A percentile compares a stretch with the other conserved stretches of the same genome.
Conservation (phyloP, 257 asterid species). For the Ballota nigra region DNA sequence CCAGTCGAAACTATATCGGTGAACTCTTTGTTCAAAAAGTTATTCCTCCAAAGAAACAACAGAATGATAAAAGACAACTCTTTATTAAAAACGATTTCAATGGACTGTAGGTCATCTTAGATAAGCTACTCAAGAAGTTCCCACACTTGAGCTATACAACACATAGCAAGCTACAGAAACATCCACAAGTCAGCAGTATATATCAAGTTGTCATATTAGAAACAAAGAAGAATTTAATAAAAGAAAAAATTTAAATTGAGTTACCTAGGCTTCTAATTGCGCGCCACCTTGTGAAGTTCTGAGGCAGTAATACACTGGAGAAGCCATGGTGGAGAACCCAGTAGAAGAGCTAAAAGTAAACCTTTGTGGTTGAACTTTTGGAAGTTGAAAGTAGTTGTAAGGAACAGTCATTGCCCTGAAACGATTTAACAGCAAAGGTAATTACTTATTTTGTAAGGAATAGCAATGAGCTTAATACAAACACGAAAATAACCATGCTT, state of each 20-base stretch:
- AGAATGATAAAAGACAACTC: not conserved
- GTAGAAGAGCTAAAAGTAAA: slow-evolving; percentile 17
- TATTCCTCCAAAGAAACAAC: not conserved
- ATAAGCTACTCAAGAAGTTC: not conserved
- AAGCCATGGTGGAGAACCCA: slow-evolving; percentile 16
- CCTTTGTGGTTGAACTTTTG: slow-evolving; percentile 26
- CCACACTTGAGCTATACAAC: not conserved
- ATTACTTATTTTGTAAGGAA: not conserved
- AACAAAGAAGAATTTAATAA: not conserved
- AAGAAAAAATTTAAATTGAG: not conserved
- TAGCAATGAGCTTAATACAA: not conserved
- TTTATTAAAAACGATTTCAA: not conserved
- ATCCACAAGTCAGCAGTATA: not conserved
- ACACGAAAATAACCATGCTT: not conserved
- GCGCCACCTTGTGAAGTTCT: slow-evolving; percentile 28
- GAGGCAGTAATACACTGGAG: slow-evolving; percentile 36
- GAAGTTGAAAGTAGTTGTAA: slow-evolving; percentile 36
- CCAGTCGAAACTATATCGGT: not conserved
- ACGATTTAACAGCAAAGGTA: not conserved
- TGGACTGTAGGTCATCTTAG: not conserved
- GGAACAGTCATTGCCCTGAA: slow-evolving; percentile 48
- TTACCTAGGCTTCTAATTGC: slow-evolving; percentile 48
- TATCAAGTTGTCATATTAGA: not conserved
- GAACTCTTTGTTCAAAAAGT: not conserved
- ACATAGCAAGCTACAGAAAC: not conserved